Evolutionary conservation across 305 asterid species (phyloP).

Genomic region (Salvia sclarea): DNA sequence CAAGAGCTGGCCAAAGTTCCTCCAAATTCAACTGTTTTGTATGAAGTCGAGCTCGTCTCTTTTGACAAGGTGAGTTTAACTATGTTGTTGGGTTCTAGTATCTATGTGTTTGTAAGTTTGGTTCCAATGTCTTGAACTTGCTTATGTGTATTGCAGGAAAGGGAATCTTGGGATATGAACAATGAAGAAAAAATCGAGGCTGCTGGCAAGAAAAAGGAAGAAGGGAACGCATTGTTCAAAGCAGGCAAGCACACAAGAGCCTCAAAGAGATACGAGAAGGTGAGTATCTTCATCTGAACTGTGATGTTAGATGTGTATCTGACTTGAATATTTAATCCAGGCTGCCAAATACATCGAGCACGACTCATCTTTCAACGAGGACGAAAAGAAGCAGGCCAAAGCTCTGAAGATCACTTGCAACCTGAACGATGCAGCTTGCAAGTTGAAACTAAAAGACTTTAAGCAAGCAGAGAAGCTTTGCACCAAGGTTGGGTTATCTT

Average conservation of each 20-base stretch:
- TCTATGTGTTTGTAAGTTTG: background rate
- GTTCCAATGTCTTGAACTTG: background rate
- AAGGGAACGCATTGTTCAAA: constrained; percentile 70
- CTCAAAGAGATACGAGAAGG: constrained; percentile 94
- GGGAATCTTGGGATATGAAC: constrained; percentile 93
- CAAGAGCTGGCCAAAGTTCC: constrained; percentile 78
- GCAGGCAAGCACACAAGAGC: constrained; percentile 72
- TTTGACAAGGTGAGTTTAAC: constrained; percentile 66
- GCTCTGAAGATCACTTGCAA: constrained; percentile 61
- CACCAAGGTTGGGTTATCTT: constrained; percentile 44
- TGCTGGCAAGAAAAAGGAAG: constrained; percentile 79
- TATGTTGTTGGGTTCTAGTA: background rate
- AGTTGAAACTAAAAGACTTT: constrained; percentile 66
- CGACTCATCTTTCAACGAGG: constrained; percentile 64
- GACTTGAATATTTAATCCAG: constrained; percentile 31
- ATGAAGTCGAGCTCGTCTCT: constrained; percentile 78
- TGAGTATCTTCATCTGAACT: background rate
- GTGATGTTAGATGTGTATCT: background rate
- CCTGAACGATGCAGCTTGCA: constrained; percentile 77
- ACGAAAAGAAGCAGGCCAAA: constrained; percentile 70
- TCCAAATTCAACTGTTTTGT: constrained; percentile 65
- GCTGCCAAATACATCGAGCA: constrained; percentile 61
- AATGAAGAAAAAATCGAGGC: constrained; percentile 82
- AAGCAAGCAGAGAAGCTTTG: constrained; percentile 66
- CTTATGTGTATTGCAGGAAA: constrained; percentile 50